Base-by-base conservation (phyloP, 495 filamentous ascomycete genomes). In the Lasiosphaeria miniovina region DNA sequence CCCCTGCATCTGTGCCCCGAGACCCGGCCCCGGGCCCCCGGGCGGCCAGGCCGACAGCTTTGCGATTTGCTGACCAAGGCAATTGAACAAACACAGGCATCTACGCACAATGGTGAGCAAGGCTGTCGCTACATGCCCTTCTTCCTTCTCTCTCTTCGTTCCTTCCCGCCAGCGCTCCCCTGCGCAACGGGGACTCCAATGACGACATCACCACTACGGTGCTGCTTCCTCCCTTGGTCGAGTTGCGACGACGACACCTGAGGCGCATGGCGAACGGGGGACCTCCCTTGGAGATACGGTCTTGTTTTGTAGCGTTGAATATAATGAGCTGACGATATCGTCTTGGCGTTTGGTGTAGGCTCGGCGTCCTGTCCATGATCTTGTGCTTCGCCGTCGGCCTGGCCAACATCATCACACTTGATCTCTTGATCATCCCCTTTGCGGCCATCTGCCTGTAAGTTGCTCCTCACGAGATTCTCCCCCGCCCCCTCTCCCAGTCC, bases 51-150 rank as follows among this genome's bases (percentile, higher is more conserved):
- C 12, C 43, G 43, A 46, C 43, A n/a, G 11, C 43, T 11, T 41
- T 12, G 12, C n/a, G 36, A 50, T n/a, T 38, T 65, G 53, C 62
- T 71, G 40, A 69, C 62, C 56, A 33, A 67, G 77, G 79, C 58
- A 58, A 57, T 38, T 63, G 59, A 45, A 55, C 71, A 98, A 24
- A 24, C 24, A 24, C 24, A 24, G 94, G 95, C 83, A 98, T 98
- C 78, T 98, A 98, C 71, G 94, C 90, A 72, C 94, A 98, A 95
- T 98, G 94, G 94, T 98, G 74, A 84, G 88, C 83, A 54, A 38
- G 40, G 41, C 17, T 51, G 35, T 36, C 53, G 52, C 32, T 48
- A 32, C 35, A n/a, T 36, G 48, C 35, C 11, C 15, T 24, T 36
- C 11, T 24, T 52, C 17, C 7, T 34, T 49, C 36, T 38, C 4